Base-by-base conservation (phyloP, 768 basidiomycete genomes). In the Tulasnella sp. region DNA sequence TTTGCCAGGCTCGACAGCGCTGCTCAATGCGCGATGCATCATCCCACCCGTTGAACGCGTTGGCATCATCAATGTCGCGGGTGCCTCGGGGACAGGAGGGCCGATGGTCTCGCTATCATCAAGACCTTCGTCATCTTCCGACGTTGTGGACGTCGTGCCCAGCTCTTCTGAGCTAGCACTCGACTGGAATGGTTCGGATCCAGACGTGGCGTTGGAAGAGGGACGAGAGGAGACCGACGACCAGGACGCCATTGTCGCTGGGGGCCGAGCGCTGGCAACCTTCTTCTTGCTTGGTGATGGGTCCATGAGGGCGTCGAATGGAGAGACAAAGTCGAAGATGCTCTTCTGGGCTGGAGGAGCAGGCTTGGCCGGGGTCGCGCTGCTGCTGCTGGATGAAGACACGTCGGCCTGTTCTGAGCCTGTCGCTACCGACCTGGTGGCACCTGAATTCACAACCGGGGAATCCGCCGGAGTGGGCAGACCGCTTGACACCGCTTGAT, bases 321-420 rank as follows among this genome's bases (percentile, higher is more conserved):
- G 79, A 6, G 79, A 80, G 26, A 80, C 51, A 44, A 80, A 80
- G 20, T 80, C 79, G 55, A 80, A 80, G 16, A 80, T 79, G 42
- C 46, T 37, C 73, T 79, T 79, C 37, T 32, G 37, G 29, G 29
- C n/a, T 46, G 40, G 32, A 29, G 70, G 37, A 73, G 42, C 32
- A 57, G 26, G 57, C n/a, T 46, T 39, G 57, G 18, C 32, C 13
- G 39, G 26, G 9, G 37, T 23, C 6, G 40, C 29, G 23, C 35
- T 5, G 37, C 71, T 35, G 35, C 35, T 5, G 37, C 71, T 35
- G 5, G 40, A 29, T 18, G 40, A 44, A 39, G 32, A 15, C 40
- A 40, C 44, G 71, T 11, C 23, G 2, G 71, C 20, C n/a, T 72
- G 71, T 26, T 15, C 20, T 16, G 3, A 11, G 26, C 39, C 20